Conservation (phyloP, 2,329 filamentous ascomycete species). For the Coleophoma cylindrospora region DNA sequence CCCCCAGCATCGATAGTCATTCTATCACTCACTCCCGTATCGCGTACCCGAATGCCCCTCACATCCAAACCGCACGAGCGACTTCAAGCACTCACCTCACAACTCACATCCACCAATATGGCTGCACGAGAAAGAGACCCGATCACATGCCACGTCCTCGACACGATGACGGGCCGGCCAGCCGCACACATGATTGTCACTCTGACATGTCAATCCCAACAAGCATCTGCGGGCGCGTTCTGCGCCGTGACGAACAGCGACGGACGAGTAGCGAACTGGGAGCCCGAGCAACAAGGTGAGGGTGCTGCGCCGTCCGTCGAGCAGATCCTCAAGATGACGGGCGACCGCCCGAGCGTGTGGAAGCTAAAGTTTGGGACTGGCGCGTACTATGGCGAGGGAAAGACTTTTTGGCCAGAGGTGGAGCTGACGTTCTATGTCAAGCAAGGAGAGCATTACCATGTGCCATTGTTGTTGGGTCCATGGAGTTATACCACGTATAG, state of each 20-base stretch:
- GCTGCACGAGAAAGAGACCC: conserved; percentile 36
- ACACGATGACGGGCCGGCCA: conserved; percentile 70
- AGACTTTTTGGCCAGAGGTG: conserved; percentile 52
- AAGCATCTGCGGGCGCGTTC: conserved; percentile 27
- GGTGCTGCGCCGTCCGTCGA: background rate
- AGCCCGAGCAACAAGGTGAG: conserved; percentile 31
- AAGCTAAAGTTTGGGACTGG: conserved; percentile 69
- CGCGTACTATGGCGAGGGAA: conserved; percentile 61
- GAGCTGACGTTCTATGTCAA: conserved; percentile 47
- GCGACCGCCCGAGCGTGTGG: conserved; percentile 42
- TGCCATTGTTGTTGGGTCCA: conserved; percentile 71
- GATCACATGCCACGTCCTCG: conserved; percentile 84
- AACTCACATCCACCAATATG: background rate
- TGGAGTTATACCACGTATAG: conserved; percentile 81
- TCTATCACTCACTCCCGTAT: background rate
- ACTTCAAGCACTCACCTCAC: background rate
- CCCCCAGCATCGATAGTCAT: background rate
- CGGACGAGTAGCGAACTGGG: conserved; percentile 69
- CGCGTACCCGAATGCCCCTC: background rate
- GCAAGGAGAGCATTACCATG: conserved; percentile 66
- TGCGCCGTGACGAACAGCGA: conserved; percentile 71
- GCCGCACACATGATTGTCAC: conserved; percentile 61
- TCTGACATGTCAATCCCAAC: conserved; percentile 17
- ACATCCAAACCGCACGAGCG: background rate
- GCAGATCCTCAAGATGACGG: conserved; percentile 3